These are phyloP conservation scores for Flaveria linearis DNA, from an alignment of 129 eudicot species.

Conservation along the genomic window DNA sequence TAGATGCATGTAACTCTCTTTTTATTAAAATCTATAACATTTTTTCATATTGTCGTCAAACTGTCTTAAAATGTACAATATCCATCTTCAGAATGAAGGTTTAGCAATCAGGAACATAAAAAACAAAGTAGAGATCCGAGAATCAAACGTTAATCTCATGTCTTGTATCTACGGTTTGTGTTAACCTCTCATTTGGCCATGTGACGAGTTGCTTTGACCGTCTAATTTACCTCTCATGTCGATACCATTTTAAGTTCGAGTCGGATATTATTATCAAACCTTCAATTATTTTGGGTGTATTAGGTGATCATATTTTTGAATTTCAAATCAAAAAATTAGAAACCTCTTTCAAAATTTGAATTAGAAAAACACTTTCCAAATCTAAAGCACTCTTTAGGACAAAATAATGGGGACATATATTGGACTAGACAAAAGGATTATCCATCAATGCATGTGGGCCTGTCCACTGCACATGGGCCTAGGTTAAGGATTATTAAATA, in stretches of 20 bases:
- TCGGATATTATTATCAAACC: neutral
- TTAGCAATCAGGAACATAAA: neutral
- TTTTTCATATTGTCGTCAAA: neutral
- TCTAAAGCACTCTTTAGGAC: neutral
- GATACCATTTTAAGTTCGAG: neutral
- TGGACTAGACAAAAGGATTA: slow-evolving; percentile 2
- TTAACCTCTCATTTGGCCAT: neutral
- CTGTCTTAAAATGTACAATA: neutral
- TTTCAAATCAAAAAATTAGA: neutral
- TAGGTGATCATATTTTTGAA: neutral
- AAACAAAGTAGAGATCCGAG: neutral
- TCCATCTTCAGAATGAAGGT: neutral
- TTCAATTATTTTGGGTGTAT: too few relatives aligned
- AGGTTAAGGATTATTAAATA: neutral
- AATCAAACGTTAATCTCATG: neutral
- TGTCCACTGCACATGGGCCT: neutral
- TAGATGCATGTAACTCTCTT: neutral
- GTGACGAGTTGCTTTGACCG: neutral
- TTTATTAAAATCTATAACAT: too few relatives aligned
- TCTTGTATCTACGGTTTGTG: neutral
- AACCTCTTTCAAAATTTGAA: neutral
- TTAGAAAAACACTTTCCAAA: neutral
- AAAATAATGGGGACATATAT: neutral
- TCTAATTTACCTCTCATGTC: neutral
- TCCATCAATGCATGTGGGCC: slow-evolving; percentile 8